Conservation (phyloP, 2,329 filamentous ascomycete species). For the Akanthomyces muscarius region DNA sequence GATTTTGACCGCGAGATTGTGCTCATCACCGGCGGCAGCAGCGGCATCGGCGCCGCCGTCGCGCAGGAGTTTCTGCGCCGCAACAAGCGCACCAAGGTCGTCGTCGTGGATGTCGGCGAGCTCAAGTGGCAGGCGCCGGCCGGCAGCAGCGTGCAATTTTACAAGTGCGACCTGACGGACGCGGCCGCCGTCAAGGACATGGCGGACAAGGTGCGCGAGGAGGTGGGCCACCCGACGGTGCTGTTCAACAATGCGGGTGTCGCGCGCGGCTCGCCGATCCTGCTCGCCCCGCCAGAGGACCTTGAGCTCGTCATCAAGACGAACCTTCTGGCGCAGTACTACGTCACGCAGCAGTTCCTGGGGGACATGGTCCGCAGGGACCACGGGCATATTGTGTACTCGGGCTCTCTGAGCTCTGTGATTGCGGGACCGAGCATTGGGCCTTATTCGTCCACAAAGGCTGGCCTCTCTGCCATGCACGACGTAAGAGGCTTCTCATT, state of each 20-base stretch:
- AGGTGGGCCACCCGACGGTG: conserved; percentile 36
- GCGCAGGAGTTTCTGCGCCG: conserved; percentile 25
- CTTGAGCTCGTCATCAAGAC: conserved; percentile 29
- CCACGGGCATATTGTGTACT: conserved; percentile 62
- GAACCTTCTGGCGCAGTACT: conserved; percentile 59
- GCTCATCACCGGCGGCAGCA: conserved; percentile 37
- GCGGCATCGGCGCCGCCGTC: conserved; percentile 36
- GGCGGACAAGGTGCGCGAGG: conserved; percentile 27
- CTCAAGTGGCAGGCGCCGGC: conserved; percentile 26
- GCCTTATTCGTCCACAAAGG: conserved; percentile 57
- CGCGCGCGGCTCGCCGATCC: conserved; percentile 25
- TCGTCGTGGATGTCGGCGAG: conserved; percentile 33
- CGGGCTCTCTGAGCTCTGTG: conserved; percentile 55
- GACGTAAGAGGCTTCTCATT: conserved; percentile 21
- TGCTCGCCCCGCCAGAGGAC: conserved; percentile 28
- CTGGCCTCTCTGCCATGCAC: conserved; percentile 29
- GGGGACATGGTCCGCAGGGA: conserved; percentile 53
- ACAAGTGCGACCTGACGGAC: conserved; percentile 35
- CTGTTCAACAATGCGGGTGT: conserved; percentile 36
- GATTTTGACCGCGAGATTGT: conserved; percentile 37
- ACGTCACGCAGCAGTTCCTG: conserved; percentile 54
- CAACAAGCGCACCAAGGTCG: conserved; percentile 27
- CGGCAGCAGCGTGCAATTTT: conserved; percentile 26
- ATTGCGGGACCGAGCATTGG: conserved; percentile 51
- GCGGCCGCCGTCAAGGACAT: conserved; percentile 26